phyloP scores from a whole-genome alignment of 495 filamentous ascomycete species.

The Astrothelium subdiscretum region DNA sequence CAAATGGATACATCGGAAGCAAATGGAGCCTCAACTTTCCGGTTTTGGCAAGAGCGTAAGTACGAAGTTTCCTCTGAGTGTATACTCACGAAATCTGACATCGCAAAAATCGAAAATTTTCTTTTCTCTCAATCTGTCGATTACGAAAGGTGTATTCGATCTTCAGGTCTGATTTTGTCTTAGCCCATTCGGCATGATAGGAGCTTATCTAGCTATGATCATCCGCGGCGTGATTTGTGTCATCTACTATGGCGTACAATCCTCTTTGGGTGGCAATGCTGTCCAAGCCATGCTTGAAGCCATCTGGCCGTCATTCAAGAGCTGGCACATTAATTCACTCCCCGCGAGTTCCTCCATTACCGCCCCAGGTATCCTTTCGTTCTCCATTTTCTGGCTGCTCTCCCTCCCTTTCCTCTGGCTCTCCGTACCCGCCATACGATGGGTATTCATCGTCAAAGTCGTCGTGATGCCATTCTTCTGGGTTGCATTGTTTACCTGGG shows the following conservation, averaged over 20 bases:
- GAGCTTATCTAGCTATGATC: constrained; percentile 54
- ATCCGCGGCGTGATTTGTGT: constrained; percentile 53
- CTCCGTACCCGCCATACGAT: constrained; percentile 44
- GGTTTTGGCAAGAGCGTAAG: constrained; percentile 4
- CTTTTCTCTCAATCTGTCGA: no score
- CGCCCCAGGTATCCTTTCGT: constrained; percentile 50
- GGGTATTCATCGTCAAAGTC: constrained; percentile 48
- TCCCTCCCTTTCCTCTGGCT: constrained; percentile 45
- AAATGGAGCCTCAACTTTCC: constrained; percentile 11
- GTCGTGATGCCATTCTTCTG: constrained; percentile 18
- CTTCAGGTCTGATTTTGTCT: background rate
- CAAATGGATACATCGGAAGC: constrained; percentile 7
- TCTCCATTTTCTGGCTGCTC: constrained; percentile 48
- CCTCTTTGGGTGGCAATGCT: constrained; percentile 53
- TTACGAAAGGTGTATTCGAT: no score
- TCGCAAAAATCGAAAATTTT: no score
- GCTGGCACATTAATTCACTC: constrained; percentile 16
- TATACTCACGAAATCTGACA: no score
- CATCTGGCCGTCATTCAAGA: constrained; percentile 42
- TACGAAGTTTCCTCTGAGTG: background rate
- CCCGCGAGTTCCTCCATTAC: constrained; percentile 47
- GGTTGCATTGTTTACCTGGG: constrained; percentile 14
- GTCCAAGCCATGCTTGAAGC: constrained; percentile 56
- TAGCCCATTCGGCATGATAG: constrained; percentile 16
- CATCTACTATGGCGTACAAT: constrained; percentile 63